These are phyloP conservation scores for Yamadazyma atmosphaerica DNA, from an alignment of 1,139 yeast genomes.

Conservation along the genomic window DNA sequence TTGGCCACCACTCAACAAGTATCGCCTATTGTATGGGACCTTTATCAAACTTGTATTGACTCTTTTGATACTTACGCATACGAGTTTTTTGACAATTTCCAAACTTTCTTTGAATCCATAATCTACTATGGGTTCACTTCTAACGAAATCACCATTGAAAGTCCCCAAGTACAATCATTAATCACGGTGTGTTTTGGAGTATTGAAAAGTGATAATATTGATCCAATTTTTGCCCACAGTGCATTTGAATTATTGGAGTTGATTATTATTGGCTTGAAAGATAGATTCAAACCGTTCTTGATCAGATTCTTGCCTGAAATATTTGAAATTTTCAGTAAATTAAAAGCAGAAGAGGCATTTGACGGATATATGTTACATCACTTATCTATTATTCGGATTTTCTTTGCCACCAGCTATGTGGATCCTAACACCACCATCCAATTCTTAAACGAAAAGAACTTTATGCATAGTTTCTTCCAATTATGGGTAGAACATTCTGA, in stretches of 20 bases:
- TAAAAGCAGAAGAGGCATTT: slow-evolving; percentile 42
- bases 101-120: slow-evolving; percentile 50
- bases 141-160: slow-evolving; percentile 33
- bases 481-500: slow-evolving; percentile 51
- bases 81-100: slow-evolving; percentile 52
- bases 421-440: slow-evolving; percentile 41
- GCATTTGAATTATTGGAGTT: slow-evolving; percentile 46
- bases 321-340: slow-evolving; percentile 32
- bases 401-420: slow-evolving; percentile 41
- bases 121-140: slow-evolving; percentile 47
- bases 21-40: slow-evolving; percentile 49
- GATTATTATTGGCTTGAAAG: slow-evolving; percentile 37
- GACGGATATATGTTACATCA: slow-evolving; percentile 51
- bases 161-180: slow-evolving; percentile 40
- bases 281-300: slow-evolving; percentile 32
- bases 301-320: slow-evolving; percentile 39
- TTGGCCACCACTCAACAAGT: slow-evolving; percentile 41
- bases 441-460: slow-evolving; percentile 38
- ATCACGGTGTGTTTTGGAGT: slow-evolving; percentile 39
- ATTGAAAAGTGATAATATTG: slow-evolving; percentile 35
- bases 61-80: slow-evolving; percentile 55
- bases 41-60: slow-evolving; percentile 42
- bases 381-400: slow-evolving; percentile 44
- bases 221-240: slow-evolving; percentile 42
- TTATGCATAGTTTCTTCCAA: slow-evolving; percentile 39